phyloP scores from a whole-genome alignment of 2,329 filamentous ascomycete genomes.

The Atkinsonella hypoxylon region DNA sequence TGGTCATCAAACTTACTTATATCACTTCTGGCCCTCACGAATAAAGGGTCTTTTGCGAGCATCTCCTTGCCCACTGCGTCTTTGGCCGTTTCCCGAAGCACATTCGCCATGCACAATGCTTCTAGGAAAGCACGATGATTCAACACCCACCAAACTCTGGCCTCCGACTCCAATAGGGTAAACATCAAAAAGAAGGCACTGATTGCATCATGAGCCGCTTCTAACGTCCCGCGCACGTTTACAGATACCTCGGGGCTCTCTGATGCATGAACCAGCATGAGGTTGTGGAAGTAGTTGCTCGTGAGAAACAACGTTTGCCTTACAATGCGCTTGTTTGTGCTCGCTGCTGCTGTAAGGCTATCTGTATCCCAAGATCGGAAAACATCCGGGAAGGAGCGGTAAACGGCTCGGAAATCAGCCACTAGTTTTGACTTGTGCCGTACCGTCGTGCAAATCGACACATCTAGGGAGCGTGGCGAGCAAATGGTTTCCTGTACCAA shows the following conservation, averaged over 20 bases:
- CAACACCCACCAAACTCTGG: slow-evolving; percentile 75
- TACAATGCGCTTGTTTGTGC: slow-evolving; percentile 51
- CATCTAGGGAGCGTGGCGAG: slow-evolving; percentile 59
- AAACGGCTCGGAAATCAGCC: slow-evolving; percentile 56
- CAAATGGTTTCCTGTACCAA: slow-evolving; percentile 68
- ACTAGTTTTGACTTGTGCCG: slow-evolving; percentile 60
- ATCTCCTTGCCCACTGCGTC: slow-evolving; percentile 34
- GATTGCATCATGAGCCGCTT: slow-evolving; percentile 66
- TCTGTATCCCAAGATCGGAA: slow-evolving; percentile 58
- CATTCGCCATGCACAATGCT: slow-evolving; percentile 54
- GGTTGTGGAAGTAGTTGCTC: slow-evolving; percentile 74
- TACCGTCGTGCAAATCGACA: slow-evolving; percentile 57
- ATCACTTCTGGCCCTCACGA: slow-evolving; percentile 46
- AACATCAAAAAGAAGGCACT: slow-evolving; percentile 64
- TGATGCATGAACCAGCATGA: slow-evolving; percentile 67
- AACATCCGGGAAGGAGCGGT: slow-evolving; percentile 58
- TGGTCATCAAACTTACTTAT: slow-evolving; percentile 37
- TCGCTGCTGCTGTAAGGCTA: slow-evolving; percentile 43
- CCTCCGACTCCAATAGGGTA: slow-evolving; percentile 55
- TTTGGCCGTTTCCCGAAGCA: slow-evolving; percentile 39
- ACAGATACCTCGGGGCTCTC: slow-evolving; percentile 52
- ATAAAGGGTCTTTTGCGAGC: slow-evolving; percentile 41
- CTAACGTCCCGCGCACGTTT: slow-evolving; percentile 57
- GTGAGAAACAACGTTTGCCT: slow-evolving; percentile 67
- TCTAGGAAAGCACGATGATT: slow-evolving; percentile 72